Conservation (phyloP, 164 flowering plant species). For the Chloranthus sessilifolius region DNA sequence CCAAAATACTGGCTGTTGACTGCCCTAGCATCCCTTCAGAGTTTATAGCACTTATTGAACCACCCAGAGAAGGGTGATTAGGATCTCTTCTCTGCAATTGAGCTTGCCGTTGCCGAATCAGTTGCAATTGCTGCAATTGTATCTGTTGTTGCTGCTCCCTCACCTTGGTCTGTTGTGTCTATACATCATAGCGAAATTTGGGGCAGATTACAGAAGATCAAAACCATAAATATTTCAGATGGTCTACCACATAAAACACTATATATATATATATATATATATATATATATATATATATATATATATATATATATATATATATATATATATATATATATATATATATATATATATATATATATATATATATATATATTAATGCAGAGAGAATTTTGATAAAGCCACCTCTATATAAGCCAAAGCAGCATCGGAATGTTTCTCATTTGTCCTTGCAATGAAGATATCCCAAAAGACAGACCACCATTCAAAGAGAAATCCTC, state of each 20-base stretch:
- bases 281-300: too few relatives aligned
- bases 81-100: conserved; percentile 56
- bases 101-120: conserved; percentile 52
- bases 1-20: conserved; percentile 54
- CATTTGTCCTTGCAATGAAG: conserved; percentile 64
- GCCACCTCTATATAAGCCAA: conserved; percentile 67
- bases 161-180: conserved; percentile 52
- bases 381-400: too few relatives aligned
- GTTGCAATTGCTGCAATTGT: conserved; percentile 63
- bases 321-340: too few relatives aligned
- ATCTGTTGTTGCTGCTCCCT: conserved; percentile 51
- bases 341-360: too few relatives aligned
- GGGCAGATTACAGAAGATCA: too few relatives aligned
- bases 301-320: too few relatives aligned
- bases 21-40: conserved; percentile 58
- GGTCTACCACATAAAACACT: too few relatives aligned
- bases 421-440: conserved; percentile 64
- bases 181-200: not conserved
- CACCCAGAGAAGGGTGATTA: conserved; percentile 45
- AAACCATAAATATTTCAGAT: too few relatives aligned
- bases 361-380: too few relatives aligned
- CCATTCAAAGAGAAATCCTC: conserved; percentile 78
- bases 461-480: conserved; percentile 84
- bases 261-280: too few relatives aligned
- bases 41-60: conserved; percentile 41